Percentiles rank a stretch among this genome's conserved stretches.
Conservation (phyloP, 148 eudicot species). For the Rhododendron henanense region DNA sequence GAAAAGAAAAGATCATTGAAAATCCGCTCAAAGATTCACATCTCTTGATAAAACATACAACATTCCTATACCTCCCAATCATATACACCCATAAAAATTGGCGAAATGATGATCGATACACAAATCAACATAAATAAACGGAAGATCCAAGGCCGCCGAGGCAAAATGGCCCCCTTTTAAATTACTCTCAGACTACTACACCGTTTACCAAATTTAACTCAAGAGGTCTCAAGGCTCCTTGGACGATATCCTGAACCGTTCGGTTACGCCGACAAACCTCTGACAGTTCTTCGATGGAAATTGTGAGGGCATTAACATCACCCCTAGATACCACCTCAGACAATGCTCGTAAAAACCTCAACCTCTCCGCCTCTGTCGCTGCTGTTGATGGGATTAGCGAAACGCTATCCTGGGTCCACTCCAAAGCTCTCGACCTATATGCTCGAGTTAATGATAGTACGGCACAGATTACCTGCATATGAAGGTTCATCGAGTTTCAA, state of each 20-base stretch:
- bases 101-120: slow-evolving; percentile 17
- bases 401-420: slow-evolving; percentile 78
- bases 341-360: slow-evolving; percentile 73
- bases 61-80: slow-evolving; percentile 23
- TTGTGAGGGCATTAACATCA: slow-evolving; percentile 42
- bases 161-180: slow-evolving; percentile 22
- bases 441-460: slow-evolving; percentile 67
- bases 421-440: slow-evolving; percentile 58
- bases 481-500: neutral
- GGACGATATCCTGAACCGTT: slow-evolving; percentile 95
- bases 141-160: slow-evolving; percentile 3
- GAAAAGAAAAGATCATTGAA: neutral
- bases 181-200: slow-evolving; percentile 24
- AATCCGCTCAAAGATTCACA: neutral
- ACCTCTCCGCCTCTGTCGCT: slow-evolving; percentile 68
- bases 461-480: slow-evolving; percentile 72
- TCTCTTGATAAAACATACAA: slow-evolving; percentile 15
- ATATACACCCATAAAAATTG: slow-evolving; percentile 22
- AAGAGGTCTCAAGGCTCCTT: slow-evolving; percentile 83
- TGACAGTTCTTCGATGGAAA: slow-evolving; percentile 84
- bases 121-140: slow-evolving; percentile 9
- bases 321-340: slow-evolving; percentile 76
- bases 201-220: slow-evolving; percentile 50
- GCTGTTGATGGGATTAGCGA: slow-evolving; percentile 78
- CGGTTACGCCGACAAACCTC: slow-evolving; percentile 98